Conservation (phyloP, 495 filamentous ascomycete genomes). For the Letharia columbiana region DNA sequence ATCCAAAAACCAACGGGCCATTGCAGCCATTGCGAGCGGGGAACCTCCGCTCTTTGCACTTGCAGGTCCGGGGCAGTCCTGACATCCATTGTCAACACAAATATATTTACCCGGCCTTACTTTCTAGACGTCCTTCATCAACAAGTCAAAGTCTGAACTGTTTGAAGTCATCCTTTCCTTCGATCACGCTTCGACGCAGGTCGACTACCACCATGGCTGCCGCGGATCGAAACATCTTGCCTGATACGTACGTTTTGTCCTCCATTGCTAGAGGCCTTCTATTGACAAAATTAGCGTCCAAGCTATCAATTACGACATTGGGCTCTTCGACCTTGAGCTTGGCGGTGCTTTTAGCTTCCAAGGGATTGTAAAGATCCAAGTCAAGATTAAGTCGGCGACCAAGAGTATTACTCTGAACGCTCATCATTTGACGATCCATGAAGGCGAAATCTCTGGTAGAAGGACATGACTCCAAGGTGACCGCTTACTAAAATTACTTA, state of each 20-base stretch:
- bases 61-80: not conserved
- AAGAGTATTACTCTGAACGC: slow-evolving; percentile 70
- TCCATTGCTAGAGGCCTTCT: not conserved
- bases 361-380: slow-evolving; percentile 60
- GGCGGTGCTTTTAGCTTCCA: slow-evolving; percentile 68
- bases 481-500: not conserved
- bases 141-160: not conserved
- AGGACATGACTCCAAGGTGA: not conserved
- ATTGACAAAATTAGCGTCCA: slow-evolving; percentile 49
- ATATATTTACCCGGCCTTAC: not conserved
- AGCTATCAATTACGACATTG: slow-evolving; percentile 77
- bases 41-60: not conserved
- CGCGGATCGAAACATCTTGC: slow-evolving; percentile 22
- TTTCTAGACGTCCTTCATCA: not conserved
- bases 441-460: slow-evolving; percentile 35
- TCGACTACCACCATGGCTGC: slow-evolving; percentile 12
- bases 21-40: not conserved
- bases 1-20: not conserved
- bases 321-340: slow-evolving; percentile 69
- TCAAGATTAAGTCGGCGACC: slow-evolving; percentile 52
- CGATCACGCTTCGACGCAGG: not conserved
- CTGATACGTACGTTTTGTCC: slow-evolving; percentile 15
- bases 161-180: not conserved
- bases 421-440: slow-evolving; percentile 53
- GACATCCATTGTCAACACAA: not conserved